These are phyloP conservation scores for Pichia sp. DNA, from an alignment of 1,139 yeast species.

Conservation along the genomic window DNA sequence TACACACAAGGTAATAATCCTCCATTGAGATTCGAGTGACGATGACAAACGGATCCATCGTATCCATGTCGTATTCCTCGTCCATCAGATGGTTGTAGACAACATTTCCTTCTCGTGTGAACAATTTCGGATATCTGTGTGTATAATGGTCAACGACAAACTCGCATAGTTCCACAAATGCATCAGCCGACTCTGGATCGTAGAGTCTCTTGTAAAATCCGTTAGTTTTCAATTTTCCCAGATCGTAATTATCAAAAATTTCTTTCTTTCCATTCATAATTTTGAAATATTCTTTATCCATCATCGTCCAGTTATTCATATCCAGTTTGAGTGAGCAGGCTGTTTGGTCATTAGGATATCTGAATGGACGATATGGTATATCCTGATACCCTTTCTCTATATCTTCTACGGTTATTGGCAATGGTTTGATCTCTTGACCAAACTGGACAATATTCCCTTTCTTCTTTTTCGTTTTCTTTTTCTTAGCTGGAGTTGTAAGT, in stretches of 20 bases:
- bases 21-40: conserved; percentile 51
- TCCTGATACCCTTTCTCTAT: conserved; percentile 43
- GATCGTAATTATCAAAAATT: conserved; percentile 43
- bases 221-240: conserved; percentile 30
- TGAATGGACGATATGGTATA: conserved; percentile 55
- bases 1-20: conserved; percentile 45
- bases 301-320: conserved; percentile 53
- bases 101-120: conserved; percentile 36
- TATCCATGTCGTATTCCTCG: conserved; percentile 46
- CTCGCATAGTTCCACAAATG: conserved; percentile 47
- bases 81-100: conserved; percentile 44
- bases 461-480: no score
- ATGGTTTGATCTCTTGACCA: conserved; percentile 42
- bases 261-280: conserved; percentile 45
- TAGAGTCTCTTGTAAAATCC: conserved; percentile 41
- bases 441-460: conserved; percentile 23
- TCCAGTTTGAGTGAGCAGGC: conserved; percentile 53
- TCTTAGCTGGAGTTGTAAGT: no score
- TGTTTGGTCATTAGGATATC: conserved; percentile 58
- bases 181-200: conserved; percentile 43
- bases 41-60: conserved; percentile 45
- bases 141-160: conserved; percentile 43
- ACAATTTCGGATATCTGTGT: conserved; percentile 46
- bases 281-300: conserved; percentile 48
- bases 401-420: conserved; percentile 48